These are phyloP conservation scores for Boletus semigastroideus DNA, from an alignment of 1,284 basidiomycete species.

Conservation along the genomic window DNA sequence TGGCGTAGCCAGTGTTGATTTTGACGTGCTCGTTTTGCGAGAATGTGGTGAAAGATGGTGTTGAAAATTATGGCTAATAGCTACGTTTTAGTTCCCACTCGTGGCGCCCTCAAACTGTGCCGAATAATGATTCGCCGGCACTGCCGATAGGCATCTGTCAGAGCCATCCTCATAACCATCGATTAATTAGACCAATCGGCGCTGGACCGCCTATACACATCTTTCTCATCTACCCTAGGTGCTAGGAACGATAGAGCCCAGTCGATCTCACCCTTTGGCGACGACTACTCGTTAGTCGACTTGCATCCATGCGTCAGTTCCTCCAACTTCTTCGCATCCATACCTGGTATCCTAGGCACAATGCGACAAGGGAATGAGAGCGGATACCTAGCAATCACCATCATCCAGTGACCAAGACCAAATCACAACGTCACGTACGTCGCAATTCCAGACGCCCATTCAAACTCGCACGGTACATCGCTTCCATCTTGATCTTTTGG, in stretches of 20 bases:
- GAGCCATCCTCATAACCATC: conserved; percentile 20
- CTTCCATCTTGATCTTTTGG: conserved; percentile 12
- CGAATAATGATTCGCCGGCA: conserved; percentile 7
- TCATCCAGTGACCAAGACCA: background rate
- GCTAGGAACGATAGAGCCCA: background rate
- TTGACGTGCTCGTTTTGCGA: background rate
- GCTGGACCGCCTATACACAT: background rate
- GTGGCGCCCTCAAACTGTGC: conserved; percentile 6
- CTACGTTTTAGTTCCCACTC: conserved; percentile 24
- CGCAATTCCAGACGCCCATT: conserved; percentile 12
- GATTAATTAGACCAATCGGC: conserved; percentile 16
- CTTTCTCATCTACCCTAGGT: background rate
- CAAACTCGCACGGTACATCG: conserved; percentile 5
- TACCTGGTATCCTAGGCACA: conserved; percentile 7
- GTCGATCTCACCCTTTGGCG: too few relatives aligned
- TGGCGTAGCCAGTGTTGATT: background rate
- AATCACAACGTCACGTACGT: conserved; percentile 5
- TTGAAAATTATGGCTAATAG: conserved; percentile 2
- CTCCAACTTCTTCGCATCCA: conserved; percentile 9
- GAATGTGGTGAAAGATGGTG: conserved; percentile 13
- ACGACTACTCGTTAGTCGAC: too few relatives aligned
- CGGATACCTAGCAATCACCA: conserved; percentile 4
- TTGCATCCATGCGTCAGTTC: conserved; percentile 2
- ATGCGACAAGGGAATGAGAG: conserved; percentile 17
- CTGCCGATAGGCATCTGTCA: conserved; percentile 9